Base-by-base conservation (phyloP, 2,329 filamentous ascomycete genomes). In the Cytospora piceae region DNA sequence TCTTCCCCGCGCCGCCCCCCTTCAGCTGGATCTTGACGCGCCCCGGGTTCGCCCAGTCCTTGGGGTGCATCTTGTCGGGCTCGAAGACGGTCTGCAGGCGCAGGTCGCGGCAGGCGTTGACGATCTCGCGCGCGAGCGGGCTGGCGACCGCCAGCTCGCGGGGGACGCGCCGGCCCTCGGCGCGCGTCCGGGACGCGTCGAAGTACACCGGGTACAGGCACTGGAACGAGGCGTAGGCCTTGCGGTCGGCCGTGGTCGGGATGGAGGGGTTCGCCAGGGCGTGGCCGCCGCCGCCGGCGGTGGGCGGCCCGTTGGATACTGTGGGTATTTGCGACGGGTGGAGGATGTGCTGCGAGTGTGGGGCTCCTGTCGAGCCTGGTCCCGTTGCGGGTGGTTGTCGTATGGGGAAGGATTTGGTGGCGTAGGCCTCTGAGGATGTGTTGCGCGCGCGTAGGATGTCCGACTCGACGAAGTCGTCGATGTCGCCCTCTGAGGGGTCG, bases 161-260 rank as follows among this genome's bases (percentile, higher is more conserved):
- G 59, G 87, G 81, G 11, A 98, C 94, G 72, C 94, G 90, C 20
- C 95, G 87, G 46, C 95, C 95, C 73, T 96, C 85, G 65, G 89
- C 87, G 65, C 94, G 88, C 52, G 87, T 86, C 59, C 92, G 87
- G 29, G 82, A 82, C 70, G 84, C 85, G 83, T 97, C 94, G 74
- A 99, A 99, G 84, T 99, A 99, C 67, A 98, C 81, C 0, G 95
- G 94, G 81, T 99, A 99, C 31, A 99, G 84, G 78, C 92, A 94
- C 77, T 95, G 91, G 81, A 89, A 97, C 78, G 87, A 82, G 74
- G 90, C 91, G 77, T 92, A 90, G 72, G 82, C 79, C 70, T 80
- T 75, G 60, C 84, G 79, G 75, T 87, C 81, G 70, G 81, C 77
- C 22, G 74, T 72, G 60, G 72, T 69, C 42, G 64, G 76, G 76